phyloP scores from a whole-genome alignment of 257 asterid genomes.

The Galeopsis tetrahit region DNA sequence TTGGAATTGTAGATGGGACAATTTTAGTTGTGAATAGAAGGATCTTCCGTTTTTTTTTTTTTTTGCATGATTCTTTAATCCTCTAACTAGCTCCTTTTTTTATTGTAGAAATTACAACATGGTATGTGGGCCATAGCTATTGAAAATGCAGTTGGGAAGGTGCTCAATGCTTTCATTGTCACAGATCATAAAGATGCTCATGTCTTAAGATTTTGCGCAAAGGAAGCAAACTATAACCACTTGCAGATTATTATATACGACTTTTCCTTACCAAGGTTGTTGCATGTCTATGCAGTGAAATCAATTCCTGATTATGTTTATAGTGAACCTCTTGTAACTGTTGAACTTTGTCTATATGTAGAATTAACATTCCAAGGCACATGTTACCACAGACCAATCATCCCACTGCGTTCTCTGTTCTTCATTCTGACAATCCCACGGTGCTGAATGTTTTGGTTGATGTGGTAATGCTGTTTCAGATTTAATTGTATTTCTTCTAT shows the following conservation, averaged over 20 bases:
- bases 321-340: slow-evolving; percentile 31
- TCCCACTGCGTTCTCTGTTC: slow-evolving; percentile 78
- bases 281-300: slow-evolving; percentile 28
- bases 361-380: slow-evolving; percentile 79
- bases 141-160: slow-evolving; percentile 80
- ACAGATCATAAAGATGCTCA: slow-evolving; percentile 81
- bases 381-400: slow-evolving; percentile 94
- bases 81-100: slow-evolving; percentile 30
- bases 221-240: slow-evolving; percentile 66
- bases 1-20: slow-evolving; percentile 19
- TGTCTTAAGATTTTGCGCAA: slow-evolving; percentile 74
- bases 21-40: slow-evolving; percentile 23
- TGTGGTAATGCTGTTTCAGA: slow-evolving; percentile 54
- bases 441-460: slow-evolving; percentile 87
- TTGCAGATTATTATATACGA: slow-evolving; percentile 79
- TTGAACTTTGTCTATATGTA: slow-evolving; percentile 42
- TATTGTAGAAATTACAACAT: slow-evolving; percentile 69
- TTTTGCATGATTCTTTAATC: not conserved
- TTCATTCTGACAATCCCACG: slow-evolving; percentile 69
- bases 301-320: slow-evolving; percentile 27
- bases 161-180: slow-evolving; percentile 87
- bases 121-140: slow-evolving; percentile 81
- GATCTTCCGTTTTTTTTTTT: slow-evolving; percentile 15
- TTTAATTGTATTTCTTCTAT: not conserved
- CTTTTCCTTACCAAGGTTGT: slow-evolving; percentile 79